A percentile compares a stretch with the other conserved stretches of the same genome.
Conservation (phyloP, 805 yeast genomes). For the Trichomonascus vanleenenianus region DNA sequence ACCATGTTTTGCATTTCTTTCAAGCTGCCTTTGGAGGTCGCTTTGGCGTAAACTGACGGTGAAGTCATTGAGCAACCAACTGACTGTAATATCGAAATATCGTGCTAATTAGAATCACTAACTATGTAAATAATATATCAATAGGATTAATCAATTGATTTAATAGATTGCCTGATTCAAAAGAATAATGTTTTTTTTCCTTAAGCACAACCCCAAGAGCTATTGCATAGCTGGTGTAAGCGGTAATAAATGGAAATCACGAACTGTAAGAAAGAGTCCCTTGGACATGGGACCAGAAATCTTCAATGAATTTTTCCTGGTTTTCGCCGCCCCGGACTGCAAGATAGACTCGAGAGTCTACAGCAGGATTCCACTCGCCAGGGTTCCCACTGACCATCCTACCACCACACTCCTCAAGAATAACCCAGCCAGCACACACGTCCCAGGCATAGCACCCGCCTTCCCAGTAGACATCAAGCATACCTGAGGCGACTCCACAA, state of each 20-base stretch:
- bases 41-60: too few species aligned
- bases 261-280: constrained; percentile 36
- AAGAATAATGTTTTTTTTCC: too few species aligned
- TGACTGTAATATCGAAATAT: too few species aligned
- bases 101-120: not conserved
- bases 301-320: constrained; percentile 39
- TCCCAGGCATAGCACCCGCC: constrained; percentile 69
- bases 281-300: constrained; percentile 43
- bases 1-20: constrained; percentile 91
- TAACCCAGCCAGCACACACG: constrained; percentile 62
- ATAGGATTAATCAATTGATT: too few species aligned
- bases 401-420: constrained; percentile 54
- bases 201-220: too few species aligned
- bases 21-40: constrained; percentile 40
- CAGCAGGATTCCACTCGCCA: constrained; percentile 40
- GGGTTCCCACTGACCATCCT: constrained; percentile 46
- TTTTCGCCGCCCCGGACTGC: constrained; percentile 49
- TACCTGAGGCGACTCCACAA: constrained; percentile 51
- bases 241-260: too few species aligned
- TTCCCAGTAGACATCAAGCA: constrained; percentile 58
- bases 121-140: not conserved
- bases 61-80: too few species aligned
- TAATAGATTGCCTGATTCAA: too few species aligned
- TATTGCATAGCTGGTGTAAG: too few species aligned
- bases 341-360: constrained; percentile 46